Percentiles rank a stretch among this genome's conserved stretches.
Evolutionary conservation across 2,329 filamentous ascomycete genomes (phyloP).

Genomic region (Lasiodiplodia theobromae): DNA sequence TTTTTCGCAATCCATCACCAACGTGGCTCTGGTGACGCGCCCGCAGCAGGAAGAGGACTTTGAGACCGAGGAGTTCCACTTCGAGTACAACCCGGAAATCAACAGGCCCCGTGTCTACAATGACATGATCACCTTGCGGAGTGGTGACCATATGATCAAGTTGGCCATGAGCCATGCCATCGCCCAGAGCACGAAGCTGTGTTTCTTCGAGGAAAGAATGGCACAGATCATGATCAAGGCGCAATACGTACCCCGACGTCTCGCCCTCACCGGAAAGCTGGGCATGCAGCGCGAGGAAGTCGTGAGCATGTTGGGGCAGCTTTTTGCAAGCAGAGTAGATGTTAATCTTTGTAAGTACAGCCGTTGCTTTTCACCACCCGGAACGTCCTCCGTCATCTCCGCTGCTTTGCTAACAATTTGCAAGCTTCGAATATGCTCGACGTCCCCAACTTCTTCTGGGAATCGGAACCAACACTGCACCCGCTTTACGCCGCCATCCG

Average conservation of each 20-base stretch:
- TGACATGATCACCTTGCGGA: constrained; percentile 97
- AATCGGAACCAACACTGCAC: constrained; percentile 92
- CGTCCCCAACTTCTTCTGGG: constrained; percentile 98
- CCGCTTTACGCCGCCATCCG: constrained; percentile 93
- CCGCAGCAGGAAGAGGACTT: constrained; percentile 89
- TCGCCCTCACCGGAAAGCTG: constrained; percentile 87
- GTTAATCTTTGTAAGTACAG: constrained; percentile 87
- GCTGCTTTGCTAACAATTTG: neutral
- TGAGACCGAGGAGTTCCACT: constrained; percentile 98
- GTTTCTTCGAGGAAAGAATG: constrained; percentile 96
- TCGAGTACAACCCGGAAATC: constrained; percentile 89
- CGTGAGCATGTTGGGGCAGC: constrained; percentile 84
- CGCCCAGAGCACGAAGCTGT: constrained; percentile 94
- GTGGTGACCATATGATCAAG: constrained; percentile 98
- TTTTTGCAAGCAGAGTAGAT: constrained; percentile 94
- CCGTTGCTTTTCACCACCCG: neutral
- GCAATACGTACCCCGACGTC: constrained; percentile 86
- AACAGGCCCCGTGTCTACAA: constrained; percentile 93
- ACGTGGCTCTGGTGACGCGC: constrained; percentile 74
- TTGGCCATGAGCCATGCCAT: constrained; percentile 97
- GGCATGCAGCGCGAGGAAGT: constrained; percentile 93
- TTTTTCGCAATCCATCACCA: constrained; percentile 76
- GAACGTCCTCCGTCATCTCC: constrained; percentile 1
- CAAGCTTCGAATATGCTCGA: constrained; percentile 95
- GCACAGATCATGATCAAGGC: constrained; percentile 91